Percentiles rank a stretch among this genome's conserved stretches.
Evolutionary conservation across 2,329 filamentous ascomycete species (phyloP).

Genomic region (Botryotinia narcissicola): DNA sequence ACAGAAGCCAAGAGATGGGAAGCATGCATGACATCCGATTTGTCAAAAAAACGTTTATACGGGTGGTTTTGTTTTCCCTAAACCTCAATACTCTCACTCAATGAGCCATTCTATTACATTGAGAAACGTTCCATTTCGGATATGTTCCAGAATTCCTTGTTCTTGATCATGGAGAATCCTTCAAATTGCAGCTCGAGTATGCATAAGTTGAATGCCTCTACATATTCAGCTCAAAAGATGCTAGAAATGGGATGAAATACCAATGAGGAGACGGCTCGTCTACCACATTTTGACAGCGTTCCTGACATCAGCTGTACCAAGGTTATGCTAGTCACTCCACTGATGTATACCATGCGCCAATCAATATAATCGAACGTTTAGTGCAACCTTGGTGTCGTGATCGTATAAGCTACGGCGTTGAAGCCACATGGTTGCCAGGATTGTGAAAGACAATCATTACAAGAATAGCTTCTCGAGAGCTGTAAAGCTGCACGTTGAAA

Average conservation of each 20-base stretch:
- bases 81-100: background rate
- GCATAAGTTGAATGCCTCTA: background rate
- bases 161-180: background rate
- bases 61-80: background rate
- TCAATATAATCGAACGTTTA: background rate
- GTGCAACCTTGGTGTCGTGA: background rate
- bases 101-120: slow-evolving; percentile 4
- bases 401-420: background rate
- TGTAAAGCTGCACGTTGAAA: background rate
- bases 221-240: slow-evolving; percentile 7
- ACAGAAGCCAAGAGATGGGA: slow-evolving; percentile 1
- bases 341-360: background rate
- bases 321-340: background rate
- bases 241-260: background rate
- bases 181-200: background rate
- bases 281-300: slow-evolving; percentile 12
- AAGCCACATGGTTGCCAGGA: slow-evolving; percentile 1
- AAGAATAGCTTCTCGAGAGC: background rate
- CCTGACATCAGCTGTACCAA: slow-evolving; percentile 18
- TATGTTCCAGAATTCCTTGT: background rate
- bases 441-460: background rate
- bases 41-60: background rate
- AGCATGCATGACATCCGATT: slow-evolving; percentile 9
- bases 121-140: background rate
- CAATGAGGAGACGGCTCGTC: slow-evolving; percentile 11